Evolutionary conservation across 495 filamentous ascomycete species (phyloP), one percentile per base, ranked within the genome.

Genomic region (Tuber magnatum): DNA sequence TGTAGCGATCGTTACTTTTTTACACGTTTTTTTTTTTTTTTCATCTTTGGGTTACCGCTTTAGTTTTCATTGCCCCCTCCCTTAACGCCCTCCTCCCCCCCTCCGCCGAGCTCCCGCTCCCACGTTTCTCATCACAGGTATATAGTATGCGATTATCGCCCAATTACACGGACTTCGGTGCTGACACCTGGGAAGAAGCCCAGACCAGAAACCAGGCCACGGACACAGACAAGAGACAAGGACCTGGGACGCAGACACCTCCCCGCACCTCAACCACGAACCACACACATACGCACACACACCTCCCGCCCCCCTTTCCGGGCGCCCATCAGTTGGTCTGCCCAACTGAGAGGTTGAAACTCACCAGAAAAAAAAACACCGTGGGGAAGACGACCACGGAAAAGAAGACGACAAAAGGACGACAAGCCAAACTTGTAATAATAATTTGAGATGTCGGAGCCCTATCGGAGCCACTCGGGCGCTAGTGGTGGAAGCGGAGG

Each of bases 401-500:
- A 35, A n/a, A 28, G 24, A 28, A 35, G 32, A 18, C 10, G 32
- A 65, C 22, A 39, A 32, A 7, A 28, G 16, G 35, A 14, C 68
- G 35, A 14, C n/a, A 14, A 43, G 48, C n/a, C 18, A 14, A 71
- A 22, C 41, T 8, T 71, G 35, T n/a, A 70, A 39, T 51, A 71
- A 40, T 35, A 65, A 65, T 65, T 35, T 28, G 56, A 65, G 18
- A 65, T 65, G 56, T 65, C 56, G 12, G 56, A 65, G 14, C 56
- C 56, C n/a, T 65, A 65, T 65, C 56, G 56, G 56, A 65, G 56
- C 28, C 56, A 65, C 28, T 65, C 56, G 28, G 56, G n/a, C n/a
- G 51, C 56, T 28, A 65, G 56, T 7, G 56, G 56, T 65, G 56
- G 56, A 65, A 61, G 56, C 48, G 68, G 76, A 69, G 69, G 76